These are phyloP conservation scores for Hypoxylon perforatum DNA, from an alignment of 495 filamentous ascomycete species.

Conservation along the genomic window DNA sequence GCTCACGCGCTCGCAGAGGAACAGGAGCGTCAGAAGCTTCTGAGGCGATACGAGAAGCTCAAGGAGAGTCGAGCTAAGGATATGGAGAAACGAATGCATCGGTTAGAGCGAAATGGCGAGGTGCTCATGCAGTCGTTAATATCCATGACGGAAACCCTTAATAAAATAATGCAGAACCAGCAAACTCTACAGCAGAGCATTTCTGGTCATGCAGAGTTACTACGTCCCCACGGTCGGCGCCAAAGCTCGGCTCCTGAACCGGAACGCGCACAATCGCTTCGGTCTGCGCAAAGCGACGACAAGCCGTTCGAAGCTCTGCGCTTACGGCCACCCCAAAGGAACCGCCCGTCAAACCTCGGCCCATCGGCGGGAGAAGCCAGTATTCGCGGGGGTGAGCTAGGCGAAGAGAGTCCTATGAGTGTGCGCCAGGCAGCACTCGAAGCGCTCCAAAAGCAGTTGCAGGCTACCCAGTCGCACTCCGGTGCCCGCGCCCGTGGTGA, in stretches of 20 bases:
- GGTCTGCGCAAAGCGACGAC: conserved; percentile 15
- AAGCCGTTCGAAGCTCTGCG: background rate
- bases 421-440: conserved; percentile 12
- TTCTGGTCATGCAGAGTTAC: conserved; percentile 2
- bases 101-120: conserved; percentile 48
- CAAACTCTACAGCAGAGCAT: conserved; percentile 15
- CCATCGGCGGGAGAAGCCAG: background rate
- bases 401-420: background rate
- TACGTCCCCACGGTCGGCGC: background rate
- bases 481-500: background rate
- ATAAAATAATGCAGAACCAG: conserved; percentile 36
- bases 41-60: conserved; percentile 47
- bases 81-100: conserved; percentile 47
- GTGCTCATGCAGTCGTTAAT: conserved; percentile 45
- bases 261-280: conserved; percentile 18
- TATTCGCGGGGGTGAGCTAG: background rate
- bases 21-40: conserved; percentile 33
- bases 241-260: background rate
- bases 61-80: conserved; percentile 47
- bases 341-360: conserved; percentile 1
- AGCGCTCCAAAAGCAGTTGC: conserved; percentile 16
- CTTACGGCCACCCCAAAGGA: background rate
- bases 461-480: background rate
- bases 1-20: conserved; percentile 30
- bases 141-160: conserved; percentile 48